phyloP scores from a whole-genome alignment of 139 green algal genomes.

The Gonium pectorale region DNA sequence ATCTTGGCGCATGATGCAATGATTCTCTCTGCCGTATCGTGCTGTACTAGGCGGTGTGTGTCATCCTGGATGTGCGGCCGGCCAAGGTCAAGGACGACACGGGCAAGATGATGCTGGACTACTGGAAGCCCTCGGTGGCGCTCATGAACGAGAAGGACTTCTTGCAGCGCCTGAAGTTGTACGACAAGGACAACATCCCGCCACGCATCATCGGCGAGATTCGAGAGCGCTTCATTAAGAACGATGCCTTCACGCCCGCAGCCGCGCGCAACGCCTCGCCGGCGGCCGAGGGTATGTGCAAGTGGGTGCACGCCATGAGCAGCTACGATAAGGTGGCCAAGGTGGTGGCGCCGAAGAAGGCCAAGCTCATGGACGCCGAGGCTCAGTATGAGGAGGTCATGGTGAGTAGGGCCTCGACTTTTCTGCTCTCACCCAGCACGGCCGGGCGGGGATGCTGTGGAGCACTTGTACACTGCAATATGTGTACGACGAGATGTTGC shows the following conservation, averaged over 20 bases:
- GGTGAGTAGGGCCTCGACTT: no score
- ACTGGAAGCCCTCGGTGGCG: conserved; percentile 79
- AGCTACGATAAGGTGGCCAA: conserved; percentile 85
- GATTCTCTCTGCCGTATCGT: conserved; percentile 23
- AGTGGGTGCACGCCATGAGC: conserved; percentile 83
- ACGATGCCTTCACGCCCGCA: conserved; percentile 80
- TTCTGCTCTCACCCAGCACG: no score
- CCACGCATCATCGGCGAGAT: conserved; percentile 76
- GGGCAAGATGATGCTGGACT: conserved; percentile 76
- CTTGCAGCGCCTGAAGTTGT: conserved; percentile 77
- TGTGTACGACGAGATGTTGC: no score
- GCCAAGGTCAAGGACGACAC: conserved; percentile 71
- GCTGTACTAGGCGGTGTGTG: conserved; percentile 79
- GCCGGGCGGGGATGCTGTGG: no score
- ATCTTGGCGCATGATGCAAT: background rate
- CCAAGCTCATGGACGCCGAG: conserved; percentile 78
- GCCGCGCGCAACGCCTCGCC: conserved; percentile 56
- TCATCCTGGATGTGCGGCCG: conserved; percentile 82
- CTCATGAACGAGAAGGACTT: conserved; percentile 82
- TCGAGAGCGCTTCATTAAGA: conserved; percentile 69
- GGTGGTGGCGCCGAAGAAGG: conserved; percentile 81
- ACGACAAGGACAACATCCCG: conserved; percentile 86
- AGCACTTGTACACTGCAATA: no score
- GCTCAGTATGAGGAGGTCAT: conserved; percentile 76
- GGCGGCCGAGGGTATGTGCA: conserved; percentile 81